Percentiles rank a stretch among this genome's conserved stretches.
These are phyloP conservation scores for Pterocarpus macrocarpus DNA, from an alignment of 306 rosid species.

Conservation along the genomic window DNA sequence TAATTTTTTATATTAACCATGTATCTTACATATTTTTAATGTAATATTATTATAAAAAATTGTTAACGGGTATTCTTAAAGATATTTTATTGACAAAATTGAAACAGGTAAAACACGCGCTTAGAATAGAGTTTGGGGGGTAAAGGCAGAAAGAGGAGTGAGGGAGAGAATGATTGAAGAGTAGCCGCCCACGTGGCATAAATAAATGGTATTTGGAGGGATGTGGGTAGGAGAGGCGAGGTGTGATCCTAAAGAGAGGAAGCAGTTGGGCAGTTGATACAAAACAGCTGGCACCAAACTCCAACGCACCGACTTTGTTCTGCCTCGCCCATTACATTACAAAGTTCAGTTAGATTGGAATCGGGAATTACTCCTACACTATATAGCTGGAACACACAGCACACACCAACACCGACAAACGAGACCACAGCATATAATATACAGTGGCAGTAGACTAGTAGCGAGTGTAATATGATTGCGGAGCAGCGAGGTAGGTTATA, in stretches of 20 bases:
- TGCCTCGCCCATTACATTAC: background rate
- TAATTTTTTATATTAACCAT: too few relatives aligned
- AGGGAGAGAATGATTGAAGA: background rate
- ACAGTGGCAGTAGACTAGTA: too few relatives aligned
- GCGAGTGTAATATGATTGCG: background rate
- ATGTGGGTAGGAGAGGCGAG: slow-evolving; percentile 16
- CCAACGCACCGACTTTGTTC: slow-evolving; percentile 57
- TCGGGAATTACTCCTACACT: background rate
- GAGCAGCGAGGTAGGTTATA: background rate
- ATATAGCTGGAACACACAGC: background rate
- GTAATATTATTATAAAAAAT: too few relatives aligned
- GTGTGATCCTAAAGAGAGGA: slow-evolving; percentile 38
- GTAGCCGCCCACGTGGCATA: slow-evolving; percentile 57
- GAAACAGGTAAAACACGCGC: background rate
- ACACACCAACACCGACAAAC: background rate
- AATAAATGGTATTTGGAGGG: slow-evolving; percentile 27
- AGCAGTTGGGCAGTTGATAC: slow-evolving; percentile 75
- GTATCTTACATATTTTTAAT: too few relatives aligned
- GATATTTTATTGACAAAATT: background rate
- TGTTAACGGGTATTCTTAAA: too few relatives aligned
- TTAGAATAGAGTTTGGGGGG: background rate
- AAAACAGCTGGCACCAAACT: slow-evolving; percentile 65
- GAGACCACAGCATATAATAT: background rate
- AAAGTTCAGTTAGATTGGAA: background rate
- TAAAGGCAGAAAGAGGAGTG: background rate